Conservation (phyloP, 768 basidiomycete genomes). For the Leccinum variicolor region DNA sequence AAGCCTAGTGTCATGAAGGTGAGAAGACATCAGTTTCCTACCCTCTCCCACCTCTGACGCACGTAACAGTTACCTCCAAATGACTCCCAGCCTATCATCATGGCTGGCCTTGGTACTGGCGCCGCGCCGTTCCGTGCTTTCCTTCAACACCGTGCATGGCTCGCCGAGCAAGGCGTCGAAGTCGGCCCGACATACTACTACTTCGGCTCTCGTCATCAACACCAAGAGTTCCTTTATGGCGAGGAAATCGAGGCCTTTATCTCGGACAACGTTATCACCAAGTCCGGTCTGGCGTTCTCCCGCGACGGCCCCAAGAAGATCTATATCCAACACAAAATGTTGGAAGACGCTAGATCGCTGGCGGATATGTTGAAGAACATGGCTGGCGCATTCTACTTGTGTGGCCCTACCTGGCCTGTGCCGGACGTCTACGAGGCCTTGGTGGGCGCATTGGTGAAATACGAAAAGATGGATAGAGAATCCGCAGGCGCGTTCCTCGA, state of each 20-base stretch:
- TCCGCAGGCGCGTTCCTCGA: slow-evolving; percentile 82
- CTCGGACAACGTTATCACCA: slow-evolving; percentile 76
- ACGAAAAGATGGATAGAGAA: slow-evolving; percentile 59
- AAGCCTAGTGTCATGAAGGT: slow-evolving; percentile 99
- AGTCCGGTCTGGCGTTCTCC: slow-evolving; percentile 94
- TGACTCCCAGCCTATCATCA: slow-evolving; percentile 87
- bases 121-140: slow-evolving; percentile 99
- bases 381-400: slow-evolving; percentile 88
- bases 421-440: slow-evolving; percentile 96
- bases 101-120: slow-evolving; percentile 98
- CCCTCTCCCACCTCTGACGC: slow-evolving; percentile 7
- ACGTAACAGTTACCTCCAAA: slow-evolving; percentile 70
- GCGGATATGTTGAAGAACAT: slow-evolving; percentile 71
- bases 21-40: slow-evolving; percentile 13
- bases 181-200: slow-evolving; percentile 97
- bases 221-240: slow-evolving; percentile 95
- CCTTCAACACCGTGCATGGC: slow-evolving; percentile 90
- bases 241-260: slow-evolving; percentile 96
- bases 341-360: slow-evolving; percentile 77
- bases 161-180: slow-evolving; percentile 67
- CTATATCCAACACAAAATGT: slow-evolving; percentile 99
- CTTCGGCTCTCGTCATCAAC: slow-evolving; percentile 95
- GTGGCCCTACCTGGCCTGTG: slow-evolving; percentile 99
- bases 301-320: slow-evolving; percentile 90
- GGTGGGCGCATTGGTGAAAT: slow-evolving; percentile 72